These are phyloP conservation scores for Silene vulgaris DNA, from an alignment of 179 eudicot genomes.

Conservation along the genomic window DNA sequence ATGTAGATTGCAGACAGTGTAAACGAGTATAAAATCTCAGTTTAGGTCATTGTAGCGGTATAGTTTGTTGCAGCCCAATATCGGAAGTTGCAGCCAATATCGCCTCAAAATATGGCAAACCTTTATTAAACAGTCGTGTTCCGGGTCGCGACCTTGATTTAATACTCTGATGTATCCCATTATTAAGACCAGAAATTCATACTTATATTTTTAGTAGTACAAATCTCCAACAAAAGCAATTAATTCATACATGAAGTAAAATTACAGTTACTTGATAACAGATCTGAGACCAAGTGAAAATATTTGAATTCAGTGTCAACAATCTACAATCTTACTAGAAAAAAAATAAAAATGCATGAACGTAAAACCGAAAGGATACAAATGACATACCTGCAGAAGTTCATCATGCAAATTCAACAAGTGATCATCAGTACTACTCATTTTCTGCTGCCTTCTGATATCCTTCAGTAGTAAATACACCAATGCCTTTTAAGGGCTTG, in stretches of 20 bases:
- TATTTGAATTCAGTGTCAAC: neutral
- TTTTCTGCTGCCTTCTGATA: neutral
- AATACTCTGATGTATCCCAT: neutral
- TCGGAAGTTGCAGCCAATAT: neutral
- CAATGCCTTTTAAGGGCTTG: neutral
- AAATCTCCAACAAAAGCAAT: too few relatives aligned
- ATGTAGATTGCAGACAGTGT: neutral
- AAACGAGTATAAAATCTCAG: neutral
- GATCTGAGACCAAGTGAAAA: neutral
- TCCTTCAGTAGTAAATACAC: neutral
- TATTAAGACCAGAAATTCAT: too few relatives aligned
- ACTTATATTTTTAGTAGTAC: too few relatives aligned
- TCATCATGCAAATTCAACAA: constrained; percentile 12
- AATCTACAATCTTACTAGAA: neutral
- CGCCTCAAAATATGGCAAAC: too few relatives aligned
- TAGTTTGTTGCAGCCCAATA: too few relatives aligned
- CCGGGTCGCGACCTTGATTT: too few relatives aligned
- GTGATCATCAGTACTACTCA: neutral
- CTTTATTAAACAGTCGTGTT: too few relatives aligned
- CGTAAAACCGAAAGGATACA: neutral
- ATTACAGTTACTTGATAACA: too few relatives aligned
- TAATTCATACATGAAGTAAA: too few relatives aligned
- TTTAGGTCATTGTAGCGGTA: neutral
- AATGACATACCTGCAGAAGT: constrained; percentile 10
- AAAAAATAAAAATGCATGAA: neutral